Evolutionary conservation across 768 basidiomycete species (phyloP).

Genomic region (Kwoniella sp.): DNA sequence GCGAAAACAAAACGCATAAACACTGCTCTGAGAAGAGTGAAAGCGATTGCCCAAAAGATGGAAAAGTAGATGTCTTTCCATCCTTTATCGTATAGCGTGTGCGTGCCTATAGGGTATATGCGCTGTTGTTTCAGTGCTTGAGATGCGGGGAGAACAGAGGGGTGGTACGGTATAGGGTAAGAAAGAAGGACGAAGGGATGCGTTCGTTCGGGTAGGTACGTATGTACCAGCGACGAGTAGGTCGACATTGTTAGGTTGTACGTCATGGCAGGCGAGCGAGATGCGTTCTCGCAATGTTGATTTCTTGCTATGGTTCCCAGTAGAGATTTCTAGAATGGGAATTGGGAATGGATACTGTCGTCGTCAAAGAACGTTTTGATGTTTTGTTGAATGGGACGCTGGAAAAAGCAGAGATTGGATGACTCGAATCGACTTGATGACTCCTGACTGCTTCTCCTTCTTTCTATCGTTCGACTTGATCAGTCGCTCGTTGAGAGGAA

Average conservation of each 20-base stretch:
- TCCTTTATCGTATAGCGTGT: slow-evolving; percentile 70
- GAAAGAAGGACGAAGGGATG: slow-evolving; percentile 41
- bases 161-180: slow-evolving; percentile 27
- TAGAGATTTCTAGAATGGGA: no score
- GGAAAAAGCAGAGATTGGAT: no score
- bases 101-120: background rate
- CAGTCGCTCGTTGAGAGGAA: no score
- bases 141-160: background rate
- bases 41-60: slow-evolving; percentile 76
- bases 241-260: slow-evolving; percentile 32
- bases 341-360: no score
- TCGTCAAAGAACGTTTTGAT: no score
- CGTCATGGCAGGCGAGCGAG: slow-evolving; percentile 18
- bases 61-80: slow-evolving; percentile 72
- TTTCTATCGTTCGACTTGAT: no score
- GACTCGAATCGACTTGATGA: no score
- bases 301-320: no score
- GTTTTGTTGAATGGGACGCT: no score
- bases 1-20: slow-evolving; percentile 72
- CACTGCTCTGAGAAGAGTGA: slow-evolving; percentile 83
- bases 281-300: no score
- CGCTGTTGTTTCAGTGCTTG: background rate
- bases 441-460: no score
- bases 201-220: slow-evolving; percentile 34
- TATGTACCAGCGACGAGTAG: slow-evolving; percentile 19